A percentile compares a stretch with the other conserved stretches of the same genome.
Conservation (phyloP, 176 grass and related monocot species). For the Hsuehochloa calcarea region DNA sequence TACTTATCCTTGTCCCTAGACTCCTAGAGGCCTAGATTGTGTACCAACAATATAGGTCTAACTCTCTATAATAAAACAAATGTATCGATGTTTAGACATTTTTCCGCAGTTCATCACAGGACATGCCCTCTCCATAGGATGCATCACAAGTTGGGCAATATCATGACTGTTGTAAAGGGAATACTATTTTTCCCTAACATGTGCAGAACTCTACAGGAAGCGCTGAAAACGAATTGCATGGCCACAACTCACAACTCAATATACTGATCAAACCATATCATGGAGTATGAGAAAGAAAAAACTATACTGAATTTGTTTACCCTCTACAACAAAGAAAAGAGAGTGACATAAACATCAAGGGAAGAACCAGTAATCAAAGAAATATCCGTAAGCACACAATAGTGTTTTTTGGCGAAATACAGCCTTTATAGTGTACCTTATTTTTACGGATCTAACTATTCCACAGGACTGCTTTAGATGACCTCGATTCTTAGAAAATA, state of each 20-base stretch:
- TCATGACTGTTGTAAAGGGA: neutral
- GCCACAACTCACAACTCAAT: neutral
- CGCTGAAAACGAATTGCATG: neutral
- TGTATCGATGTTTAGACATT: neutral
- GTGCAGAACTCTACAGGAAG: neutral
- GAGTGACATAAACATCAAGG: neutral
- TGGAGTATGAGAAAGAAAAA: neutral
- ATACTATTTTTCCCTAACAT: neutral
- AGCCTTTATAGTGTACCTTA: neutral
- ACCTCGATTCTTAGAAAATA: neutral
- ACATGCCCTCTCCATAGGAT: neutral
- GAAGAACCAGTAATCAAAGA: neutral
- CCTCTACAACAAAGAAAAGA: neutral
- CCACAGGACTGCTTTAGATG: neutral
- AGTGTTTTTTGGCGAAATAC: neutral
- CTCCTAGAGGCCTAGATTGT: neutral
- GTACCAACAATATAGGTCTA: neutral
- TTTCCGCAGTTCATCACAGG: neutral
- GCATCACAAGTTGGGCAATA: neutral
- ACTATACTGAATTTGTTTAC: neutral
- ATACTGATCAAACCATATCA: neutral
- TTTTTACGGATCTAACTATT: neutral
- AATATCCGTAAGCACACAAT: neutral
- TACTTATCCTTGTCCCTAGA: neutral
- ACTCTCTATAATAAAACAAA: neutral